Percentiles rank a stretch among this genome's conserved stretches.
phyloP scores from a whole-genome alignment of 257 asterid species.

The Solanum paucissectum region DNA sequence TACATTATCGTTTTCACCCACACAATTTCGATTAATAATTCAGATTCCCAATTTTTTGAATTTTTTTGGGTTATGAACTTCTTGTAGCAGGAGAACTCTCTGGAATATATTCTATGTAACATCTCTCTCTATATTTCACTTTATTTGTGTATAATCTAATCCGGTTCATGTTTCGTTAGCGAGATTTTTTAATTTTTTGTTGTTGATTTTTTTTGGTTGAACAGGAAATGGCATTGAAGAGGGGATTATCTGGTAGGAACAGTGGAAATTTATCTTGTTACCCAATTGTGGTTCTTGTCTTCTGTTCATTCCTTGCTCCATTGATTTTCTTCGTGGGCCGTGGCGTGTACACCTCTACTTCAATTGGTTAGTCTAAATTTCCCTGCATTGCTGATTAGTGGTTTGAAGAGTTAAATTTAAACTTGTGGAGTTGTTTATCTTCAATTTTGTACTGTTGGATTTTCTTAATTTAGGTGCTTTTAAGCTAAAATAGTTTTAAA shows the following conservation, averaged over 20 bases:
- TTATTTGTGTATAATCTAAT: background rate
- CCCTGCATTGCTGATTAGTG: background rate
- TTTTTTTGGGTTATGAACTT: background rate
- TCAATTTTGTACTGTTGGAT: background rate
- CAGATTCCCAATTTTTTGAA: background rate
- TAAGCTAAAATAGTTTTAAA: background rate
- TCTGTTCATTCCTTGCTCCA: constrained; percentile 16
- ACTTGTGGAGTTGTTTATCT: background rate
- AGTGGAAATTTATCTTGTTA: background rate
- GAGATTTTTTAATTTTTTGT: background rate
- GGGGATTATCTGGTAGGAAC: constrained; percentile 5
- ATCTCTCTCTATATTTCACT: background rate
- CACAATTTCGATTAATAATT: background rate
- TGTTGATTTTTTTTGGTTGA: background rate
- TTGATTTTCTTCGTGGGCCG: constrained; percentile 36
- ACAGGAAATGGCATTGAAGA: constrained; percentile 5
- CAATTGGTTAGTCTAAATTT: constrained; percentile 33
- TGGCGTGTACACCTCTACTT: constrained; percentile 19
- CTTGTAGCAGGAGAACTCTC: background rate
- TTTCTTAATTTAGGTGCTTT: background rate
- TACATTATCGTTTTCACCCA: background rate
- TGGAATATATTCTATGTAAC: background rate
- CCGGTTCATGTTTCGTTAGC: background rate
- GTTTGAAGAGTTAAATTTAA: background rate
- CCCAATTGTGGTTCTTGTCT: constrained; percentile 6